Evolutionary conservation across 169 alveolate genomes (phyloP).

Genomic region (Neospora caninum): DNA sequence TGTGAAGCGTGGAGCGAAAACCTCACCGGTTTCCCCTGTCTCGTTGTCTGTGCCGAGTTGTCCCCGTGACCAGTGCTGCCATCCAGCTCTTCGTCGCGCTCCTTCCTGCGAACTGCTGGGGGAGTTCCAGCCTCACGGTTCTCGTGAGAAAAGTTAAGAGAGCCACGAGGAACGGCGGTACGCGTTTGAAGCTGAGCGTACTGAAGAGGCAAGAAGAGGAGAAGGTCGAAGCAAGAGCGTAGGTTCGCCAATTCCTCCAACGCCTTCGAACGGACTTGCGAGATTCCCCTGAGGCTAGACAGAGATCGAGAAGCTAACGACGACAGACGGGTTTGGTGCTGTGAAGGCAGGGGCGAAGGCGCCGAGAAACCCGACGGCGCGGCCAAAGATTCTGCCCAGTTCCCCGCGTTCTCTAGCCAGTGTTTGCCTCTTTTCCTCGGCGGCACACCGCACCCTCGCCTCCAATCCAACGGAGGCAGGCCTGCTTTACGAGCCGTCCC

Average conservation of each 20-base stretch:
- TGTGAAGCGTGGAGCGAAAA: no score
- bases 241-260: neutral
- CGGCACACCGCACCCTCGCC: neutral
- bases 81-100: no score
- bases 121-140: no score
- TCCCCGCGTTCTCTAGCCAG: neutral
- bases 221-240: constrained; percentile 4
- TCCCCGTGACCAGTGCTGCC: no score
- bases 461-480: neutral
- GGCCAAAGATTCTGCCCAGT: neutral
- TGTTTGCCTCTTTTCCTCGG: neutral
- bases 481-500: neutral
- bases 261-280: neutral
- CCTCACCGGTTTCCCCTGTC: no score
- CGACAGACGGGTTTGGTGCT: neutral
- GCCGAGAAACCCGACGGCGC: neutral
- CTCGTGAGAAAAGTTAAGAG: no score
- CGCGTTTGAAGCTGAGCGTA: constrained; percentile 3
- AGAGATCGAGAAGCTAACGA: neutral
- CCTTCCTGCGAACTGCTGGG: no score
- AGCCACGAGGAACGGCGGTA: neutral
- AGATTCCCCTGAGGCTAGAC: constrained; percentile 1
- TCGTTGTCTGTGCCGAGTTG: no score
- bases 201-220: neutral
- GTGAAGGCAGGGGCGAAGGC: no score